Conservation (phyloP, 805 yeast species). For the Saturnispora halmiae region DNA sequence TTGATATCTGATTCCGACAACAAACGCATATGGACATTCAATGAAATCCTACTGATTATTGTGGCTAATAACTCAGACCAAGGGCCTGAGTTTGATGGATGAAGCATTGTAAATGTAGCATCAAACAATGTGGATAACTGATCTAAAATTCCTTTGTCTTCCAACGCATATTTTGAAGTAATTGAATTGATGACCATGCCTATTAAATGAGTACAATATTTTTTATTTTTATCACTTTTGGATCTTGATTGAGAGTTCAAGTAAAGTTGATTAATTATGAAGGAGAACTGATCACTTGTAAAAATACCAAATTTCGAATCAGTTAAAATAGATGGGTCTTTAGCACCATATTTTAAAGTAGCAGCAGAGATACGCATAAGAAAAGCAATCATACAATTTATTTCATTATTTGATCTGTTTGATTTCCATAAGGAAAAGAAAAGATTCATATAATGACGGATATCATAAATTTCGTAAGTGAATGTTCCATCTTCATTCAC, state of each 20-base stretch:
- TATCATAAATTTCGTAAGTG: constrained; percentile 21
- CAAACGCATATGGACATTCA: constrained; percentile 50
- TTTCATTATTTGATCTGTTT: constrained; percentile 44
- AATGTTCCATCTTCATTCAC: constrained; percentile 13
- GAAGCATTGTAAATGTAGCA: constrained; percentile 71
- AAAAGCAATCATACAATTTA: constrained; percentile 49
- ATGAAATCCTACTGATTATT: constrained; percentile 50
- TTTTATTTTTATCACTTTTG: constrained; percentile 20
- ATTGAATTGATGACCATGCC: constrained; percentile 54
- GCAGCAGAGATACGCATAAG: constrained; percentile 52
- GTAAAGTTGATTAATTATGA: constrained; percentile 46
- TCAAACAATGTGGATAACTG: constrained; percentile 48
- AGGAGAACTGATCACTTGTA: constrained; percentile 50
- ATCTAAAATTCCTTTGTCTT: constrained; percentile 39
- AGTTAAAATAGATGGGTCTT: constrained; percentile 24
- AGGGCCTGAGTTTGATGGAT: constrained; percentile 88
- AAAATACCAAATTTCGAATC: constrained; percentile 56
- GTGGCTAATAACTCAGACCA: constrained; percentile 72
- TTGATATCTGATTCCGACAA: constrained; percentile 39
- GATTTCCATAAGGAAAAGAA: constrained; percentile 67
- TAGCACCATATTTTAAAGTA: constrained; percentile 31
- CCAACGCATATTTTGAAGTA: constrained; percentile 37
- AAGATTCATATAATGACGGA: constrained; percentile 48
- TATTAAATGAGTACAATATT: constrained; percentile 22
- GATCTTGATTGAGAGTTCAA: constrained; percentile 20